These are phyloP conservation scores for Terfezia claveryi DNA, from an alignment of 495 filamentous ascomycete species.

Conservation along the genomic window DNA sequence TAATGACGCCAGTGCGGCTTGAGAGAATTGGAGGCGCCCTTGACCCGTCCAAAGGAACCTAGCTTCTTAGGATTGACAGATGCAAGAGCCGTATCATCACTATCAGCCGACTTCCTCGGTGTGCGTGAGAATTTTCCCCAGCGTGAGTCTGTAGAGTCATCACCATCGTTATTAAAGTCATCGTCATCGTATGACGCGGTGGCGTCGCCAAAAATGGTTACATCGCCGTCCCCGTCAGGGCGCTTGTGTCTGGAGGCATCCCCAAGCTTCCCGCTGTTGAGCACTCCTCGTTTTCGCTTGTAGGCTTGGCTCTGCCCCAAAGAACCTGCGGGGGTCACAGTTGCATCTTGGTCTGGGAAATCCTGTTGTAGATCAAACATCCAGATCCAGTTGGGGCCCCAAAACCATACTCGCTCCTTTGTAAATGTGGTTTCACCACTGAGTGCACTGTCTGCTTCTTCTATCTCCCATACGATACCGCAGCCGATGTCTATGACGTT, in stretches of 20 bases:
- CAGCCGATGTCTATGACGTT: constrained; percentile 52
- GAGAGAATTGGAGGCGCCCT: too few relatives aligned
- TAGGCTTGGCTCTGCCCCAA: background rate
- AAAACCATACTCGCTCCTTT: constrained; percentile 57
- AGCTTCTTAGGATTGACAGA: too few relatives aligned
- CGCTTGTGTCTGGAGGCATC: background rate
- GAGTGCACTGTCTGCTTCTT: background rate
- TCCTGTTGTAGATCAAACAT: constrained; percentile 75
- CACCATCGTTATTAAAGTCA: too few relatives aligned
- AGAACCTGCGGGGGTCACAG: background rate
- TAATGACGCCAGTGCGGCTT: constrained; percentile 28
- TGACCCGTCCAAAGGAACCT: too few relatives aligned
- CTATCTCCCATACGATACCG: constrained; percentile 65
- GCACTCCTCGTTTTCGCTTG: constrained; percentile 1
- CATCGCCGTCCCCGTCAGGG: background rate
- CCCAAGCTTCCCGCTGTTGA: too few relatives aligned
- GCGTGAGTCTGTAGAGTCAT: too few relatives aligned
- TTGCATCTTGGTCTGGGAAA: constrained; percentile 26
- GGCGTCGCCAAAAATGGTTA: constrained; percentile 5
- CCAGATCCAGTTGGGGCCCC: constrained; percentile 65
- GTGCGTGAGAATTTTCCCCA: too few relatives aligned
- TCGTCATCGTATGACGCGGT: constrained; percentile 10
- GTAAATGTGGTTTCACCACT: constrained; percentile 5
- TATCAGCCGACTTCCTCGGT: too few relatives aligned
- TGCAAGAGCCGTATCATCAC: too few relatives aligned